These are phyloP conservation scores for Platanus orientalis DNA, from an alignment of 164 flowering plant genomes.

Conservation along the genomic window DNA sequence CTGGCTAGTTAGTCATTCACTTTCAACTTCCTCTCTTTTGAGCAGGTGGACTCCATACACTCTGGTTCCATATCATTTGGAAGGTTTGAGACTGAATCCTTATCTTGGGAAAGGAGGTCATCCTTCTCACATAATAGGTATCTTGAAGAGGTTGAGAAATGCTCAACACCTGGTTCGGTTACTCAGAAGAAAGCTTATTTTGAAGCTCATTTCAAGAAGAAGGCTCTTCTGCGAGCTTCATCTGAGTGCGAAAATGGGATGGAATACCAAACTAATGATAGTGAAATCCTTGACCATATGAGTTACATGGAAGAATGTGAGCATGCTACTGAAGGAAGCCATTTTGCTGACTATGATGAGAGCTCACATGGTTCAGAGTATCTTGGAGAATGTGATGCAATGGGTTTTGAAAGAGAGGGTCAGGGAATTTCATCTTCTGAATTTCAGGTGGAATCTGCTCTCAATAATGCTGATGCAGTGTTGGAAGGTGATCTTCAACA, in stretches of 20 bases:
- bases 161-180: constrained; percentile 77
- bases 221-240: constrained; percentile 41
- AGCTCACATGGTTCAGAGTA: constrained; percentile 33
- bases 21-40: constrained; percentile 1
- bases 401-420: constrained; percentile 27
- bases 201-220: constrained; percentile 81
- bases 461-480: not conserved
- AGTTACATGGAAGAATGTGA: constrained; percentile 30
- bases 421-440: constrained; percentile 21
- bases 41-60: constrained; percentile 54
- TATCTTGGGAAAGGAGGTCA: constrained; percentile 82
- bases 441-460: constrained; percentile 18
- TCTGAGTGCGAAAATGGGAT: constrained; percentile 31
- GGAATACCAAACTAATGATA: constrained; percentile 28
- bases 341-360: constrained; percentile 28
- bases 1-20: not conserved
- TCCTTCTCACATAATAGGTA: constrained; percentile 76
- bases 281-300: constrained; percentile 22
- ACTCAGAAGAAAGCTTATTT: constrained; percentile 81
- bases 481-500: constrained; percentile 8
- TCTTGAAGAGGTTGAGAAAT: constrained; percentile 81
- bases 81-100: constrained; percentile 65
- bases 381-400: constrained; percentile 28
- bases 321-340: constrained; percentile 19
- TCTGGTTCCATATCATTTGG: constrained; percentile 90